Evolutionary conservation across 495 filamentous ascomycete species (phyloP).

Genomic region (Barbatosphaeria neglecta): DNA sequence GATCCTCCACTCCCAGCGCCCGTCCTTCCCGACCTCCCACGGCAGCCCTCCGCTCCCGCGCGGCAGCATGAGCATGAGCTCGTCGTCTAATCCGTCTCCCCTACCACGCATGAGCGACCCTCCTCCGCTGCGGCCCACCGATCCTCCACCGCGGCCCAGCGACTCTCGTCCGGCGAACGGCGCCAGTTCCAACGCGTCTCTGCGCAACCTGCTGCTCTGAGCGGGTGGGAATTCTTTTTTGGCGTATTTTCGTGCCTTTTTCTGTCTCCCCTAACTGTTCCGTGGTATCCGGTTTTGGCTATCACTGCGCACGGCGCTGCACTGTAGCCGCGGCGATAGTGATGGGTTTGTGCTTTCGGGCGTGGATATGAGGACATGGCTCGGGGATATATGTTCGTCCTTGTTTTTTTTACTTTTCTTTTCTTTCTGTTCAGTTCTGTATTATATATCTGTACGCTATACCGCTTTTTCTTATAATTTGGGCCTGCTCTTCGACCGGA

Average conservation of each 20-base stretch:
- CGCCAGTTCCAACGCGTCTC: conserved; percentile 65
- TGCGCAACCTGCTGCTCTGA: conserved; percentile 57
- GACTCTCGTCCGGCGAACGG: conserved; percentile 40
- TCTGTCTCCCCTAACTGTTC: background rate
- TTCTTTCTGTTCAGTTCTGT: no score
- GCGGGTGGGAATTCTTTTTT: background rate
- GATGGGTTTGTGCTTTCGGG: no score
- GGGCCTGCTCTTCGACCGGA: no score
- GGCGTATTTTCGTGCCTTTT: background rate
- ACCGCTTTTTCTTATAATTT: no score
- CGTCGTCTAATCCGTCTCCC: background rate
- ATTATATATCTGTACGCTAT: no score
- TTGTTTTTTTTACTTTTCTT: no score
- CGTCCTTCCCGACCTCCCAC: conserved; percentile 20
- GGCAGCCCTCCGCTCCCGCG: conserved; percentile 21
- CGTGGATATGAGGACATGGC: no score
- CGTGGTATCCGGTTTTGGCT: no score
- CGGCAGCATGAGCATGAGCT: conserved; percentile 10
- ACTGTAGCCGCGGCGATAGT: no score
- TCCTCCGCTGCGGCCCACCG: conserved; percentile 1
- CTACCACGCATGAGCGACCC: no score
- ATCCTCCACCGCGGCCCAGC: conserved; percentile 12
- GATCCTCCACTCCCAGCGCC: conserved; percentile 20
- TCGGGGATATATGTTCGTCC: no score
- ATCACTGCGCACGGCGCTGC: no score